Base-by-base conservation (phyloP, 805 yeast genomes). In the Blastobotrys muscicola region DNA sequence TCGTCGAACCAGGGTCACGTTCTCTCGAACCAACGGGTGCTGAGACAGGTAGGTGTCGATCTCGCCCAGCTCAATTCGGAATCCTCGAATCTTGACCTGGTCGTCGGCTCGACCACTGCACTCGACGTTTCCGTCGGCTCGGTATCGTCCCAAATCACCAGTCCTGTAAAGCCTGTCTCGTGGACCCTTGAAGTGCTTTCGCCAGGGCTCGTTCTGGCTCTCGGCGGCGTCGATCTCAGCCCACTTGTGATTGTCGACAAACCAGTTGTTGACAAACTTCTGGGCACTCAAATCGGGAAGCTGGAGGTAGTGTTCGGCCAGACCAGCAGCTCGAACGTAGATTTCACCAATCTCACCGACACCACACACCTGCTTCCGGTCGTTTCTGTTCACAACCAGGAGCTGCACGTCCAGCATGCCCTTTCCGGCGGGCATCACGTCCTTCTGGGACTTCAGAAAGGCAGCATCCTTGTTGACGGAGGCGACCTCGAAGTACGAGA, bases 61-160 rank as follows among this genome's bases (percentile, higher is more conserved):
- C 66, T 92, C 99, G 47, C 99, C 99, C 44, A 92, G 72, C 67
- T 92, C 99, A 50, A 92, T 94, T 67, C 99, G 78, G 77, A 92
- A 94, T 1, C 99, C 99, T 68, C 99, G 80, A 53, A 92, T 92
- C 65, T 92, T 92, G 48, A 92, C 96, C 65, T 92, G 99, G 61
- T 90, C 97, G 67, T 92, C 99, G 23, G 98, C 98, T 62, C 99
- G 78, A 47, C 99, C 99, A 61, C 94, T 83, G 64, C 97, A 90
- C 69, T 92, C 99, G 54, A 92, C 87, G 67, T 92, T 85, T 45
- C 98, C 99, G 59, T 89, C 96, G 5, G 97, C 97, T 46, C 89
- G 69, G 61, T 94, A 92, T 54, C 98, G 78, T 43, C 98, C 99
- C 51, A 92, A 71, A 65, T 92, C 99, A 53, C 99, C 99, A 36